These are phyloP conservation scores for Cucumis cinereus DNA, from an alignment of 306 rosid genomes.

Conservation along the genomic window DNA sequence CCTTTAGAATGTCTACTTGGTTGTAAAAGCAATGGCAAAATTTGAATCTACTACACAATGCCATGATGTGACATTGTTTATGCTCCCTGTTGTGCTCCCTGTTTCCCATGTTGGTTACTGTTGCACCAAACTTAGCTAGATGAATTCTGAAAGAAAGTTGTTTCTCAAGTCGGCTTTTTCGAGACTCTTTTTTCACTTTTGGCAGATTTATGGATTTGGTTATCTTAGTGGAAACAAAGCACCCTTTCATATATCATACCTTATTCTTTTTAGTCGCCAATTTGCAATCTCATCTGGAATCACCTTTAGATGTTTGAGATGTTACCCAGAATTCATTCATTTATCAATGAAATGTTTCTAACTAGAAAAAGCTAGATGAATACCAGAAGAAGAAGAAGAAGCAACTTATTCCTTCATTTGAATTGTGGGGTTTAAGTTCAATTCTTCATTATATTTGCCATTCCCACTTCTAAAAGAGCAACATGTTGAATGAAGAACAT, in stretches of 20 bases:
- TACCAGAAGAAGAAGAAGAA: neutral
- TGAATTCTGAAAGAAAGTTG: neutral
- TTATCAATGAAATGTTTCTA: no score
- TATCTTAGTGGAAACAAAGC: no score
- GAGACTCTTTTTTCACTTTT: no score
- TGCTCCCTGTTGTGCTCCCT: neutral
- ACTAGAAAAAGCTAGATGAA: neutral
- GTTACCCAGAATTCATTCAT: no score
- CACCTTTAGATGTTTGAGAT: no score
- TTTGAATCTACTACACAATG: neutral
- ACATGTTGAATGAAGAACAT: neutral
- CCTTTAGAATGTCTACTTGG: neutral
- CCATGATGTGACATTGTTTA: neutral
- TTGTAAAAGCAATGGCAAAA: neutral
- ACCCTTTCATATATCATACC: no score
- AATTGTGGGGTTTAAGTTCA: neutral
- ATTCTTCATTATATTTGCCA: neutral
- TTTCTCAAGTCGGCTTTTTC: no score
- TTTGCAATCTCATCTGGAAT: no score
- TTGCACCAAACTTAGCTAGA: neutral
- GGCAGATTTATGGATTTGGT: no score
- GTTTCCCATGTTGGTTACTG: neutral
- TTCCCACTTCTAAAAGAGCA: neutral
- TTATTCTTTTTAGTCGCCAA: no score
- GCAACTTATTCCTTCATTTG: neutral